Conservation (phyloP, 495 filamentous ascomycete genomes). For the Penicillium soppii region DNA sequence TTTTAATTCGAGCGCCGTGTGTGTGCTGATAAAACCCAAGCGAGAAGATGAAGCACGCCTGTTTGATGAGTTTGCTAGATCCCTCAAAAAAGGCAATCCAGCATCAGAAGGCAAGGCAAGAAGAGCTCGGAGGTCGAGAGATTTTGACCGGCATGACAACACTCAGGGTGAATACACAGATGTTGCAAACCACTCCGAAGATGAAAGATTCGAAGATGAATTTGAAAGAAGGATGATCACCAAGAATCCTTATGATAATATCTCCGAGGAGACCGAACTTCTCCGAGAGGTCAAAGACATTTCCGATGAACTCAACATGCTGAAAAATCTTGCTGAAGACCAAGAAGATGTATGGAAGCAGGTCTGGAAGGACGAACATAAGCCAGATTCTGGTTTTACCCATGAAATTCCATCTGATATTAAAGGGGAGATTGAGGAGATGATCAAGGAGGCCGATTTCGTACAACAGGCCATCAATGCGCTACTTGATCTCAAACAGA, state of each 20-base stretch:
- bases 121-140: no score
- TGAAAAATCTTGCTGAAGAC: conserved; percentile 27
- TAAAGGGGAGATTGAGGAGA: conserved; percentile 18
- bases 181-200: no score
- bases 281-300: conserved; percentile 27
- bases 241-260: conserved; percentile 12
- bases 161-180: no score
- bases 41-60: conserved; percentile 6
- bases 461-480: conserved; percentile 12
- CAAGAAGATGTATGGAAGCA: conserved; percentile 20
- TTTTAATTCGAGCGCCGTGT: no score
- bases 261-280: conserved; percentile 20
- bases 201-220: background rate
- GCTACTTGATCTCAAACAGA: conserved; percentile 48
- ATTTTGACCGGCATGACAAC: no score
- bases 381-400: background rate
- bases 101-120: background rate
- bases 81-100: conserved; percentile 10
- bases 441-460: conserved; percentile 21
- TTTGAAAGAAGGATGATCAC: background rate
- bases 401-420: conserved; percentile 20
- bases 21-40: conserved; percentile 1
- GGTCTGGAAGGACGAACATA: conserved; percentile 10
- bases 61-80: conserved; percentile 18
- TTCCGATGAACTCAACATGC: conserved; percentile 30